Evolutionary conservation across 306 rosid species (phyloP).

Genomic region (Quercus gilva): DNA sequence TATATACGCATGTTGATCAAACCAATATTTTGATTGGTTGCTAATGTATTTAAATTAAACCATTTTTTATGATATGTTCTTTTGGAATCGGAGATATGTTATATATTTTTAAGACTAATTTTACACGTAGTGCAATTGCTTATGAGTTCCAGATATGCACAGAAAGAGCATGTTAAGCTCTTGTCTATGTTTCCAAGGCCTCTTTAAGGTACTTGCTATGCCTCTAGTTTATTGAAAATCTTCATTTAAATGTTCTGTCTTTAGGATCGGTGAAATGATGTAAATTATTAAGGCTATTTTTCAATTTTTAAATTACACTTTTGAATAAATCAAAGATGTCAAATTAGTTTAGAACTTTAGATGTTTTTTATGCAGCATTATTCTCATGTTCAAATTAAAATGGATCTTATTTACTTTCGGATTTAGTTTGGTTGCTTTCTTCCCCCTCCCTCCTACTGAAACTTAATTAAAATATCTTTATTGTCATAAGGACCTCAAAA

Average conservation of each 20-base stretch:
- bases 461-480: no score
- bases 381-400: no score
- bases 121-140: conserved; percentile 8
- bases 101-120: background rate
- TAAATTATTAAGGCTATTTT: background rate
- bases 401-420: background rate
- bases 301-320: background rate
- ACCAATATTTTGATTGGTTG: no score
- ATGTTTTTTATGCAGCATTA: no score
- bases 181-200: conserved; percentile 49
- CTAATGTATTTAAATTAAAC: no score
- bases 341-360: no score
- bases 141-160: conserved; percentile 34
- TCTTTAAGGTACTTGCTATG: conserved; percentile 50
- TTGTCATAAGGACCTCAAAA: no score
- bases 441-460: no score
- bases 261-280: background rate
- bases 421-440: no score
- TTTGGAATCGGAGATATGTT: background rate
- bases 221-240: conserved; percentile 11
- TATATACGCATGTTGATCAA: no score
- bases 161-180: conserved; percentile 64
- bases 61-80: background rate
- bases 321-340: no score
- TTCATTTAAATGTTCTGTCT: background rate